Base-by-base conservation (phyloP, 2,329 filamentous ascomycete genomes). In the Stylonectria norvegica region DNA sequence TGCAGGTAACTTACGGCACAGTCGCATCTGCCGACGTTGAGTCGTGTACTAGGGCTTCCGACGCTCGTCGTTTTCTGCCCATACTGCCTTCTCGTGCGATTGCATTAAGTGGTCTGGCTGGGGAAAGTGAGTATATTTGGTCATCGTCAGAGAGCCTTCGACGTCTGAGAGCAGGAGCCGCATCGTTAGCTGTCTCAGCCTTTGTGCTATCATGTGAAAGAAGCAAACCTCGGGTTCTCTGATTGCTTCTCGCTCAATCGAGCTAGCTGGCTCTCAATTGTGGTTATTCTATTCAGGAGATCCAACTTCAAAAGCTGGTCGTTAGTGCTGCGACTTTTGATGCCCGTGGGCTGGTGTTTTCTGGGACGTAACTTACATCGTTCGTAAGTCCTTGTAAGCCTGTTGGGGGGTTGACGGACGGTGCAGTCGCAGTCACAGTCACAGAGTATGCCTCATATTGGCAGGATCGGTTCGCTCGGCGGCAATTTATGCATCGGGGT, bases 401-500 rank as follows among this genome's bases (percentile, higher is more conserved):
- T 30, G 25, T 14, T 9, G 20, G 30, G 4, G 15, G 30, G 10
- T 34, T 32, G 14, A 30, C 35, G 15, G 38, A 25, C 34, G 28
- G 20, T 15, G 20, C 35, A 9, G 40, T 30, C 35, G 32, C 32
- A 7, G 40, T 34, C 35, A 34, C 32, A 7, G 40, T 34, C 20
- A 29, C 27, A 2, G 39, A 39, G 35, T 43, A 46, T 2, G 43
- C 18, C 19, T 40, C 40, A 20, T 46, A 46, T 18, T 46, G 43
- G 31, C 43, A 46, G 2, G 36, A 25, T 16, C 43, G 39, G 30
- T 46, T 38, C 27, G 36, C 43, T 23, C 43, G 39, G 4, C 36
- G 35, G 16, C 43, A 46, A 36, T 46, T 43, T 25, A 46, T 36
- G 30, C 43, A 46, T 20, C 34, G 31, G 3, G 43, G 43, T 3